phyloP scores from a whole-genome alignment of 805 yeast genomes.

The Spathaspora hagerdaliae region DNA sequence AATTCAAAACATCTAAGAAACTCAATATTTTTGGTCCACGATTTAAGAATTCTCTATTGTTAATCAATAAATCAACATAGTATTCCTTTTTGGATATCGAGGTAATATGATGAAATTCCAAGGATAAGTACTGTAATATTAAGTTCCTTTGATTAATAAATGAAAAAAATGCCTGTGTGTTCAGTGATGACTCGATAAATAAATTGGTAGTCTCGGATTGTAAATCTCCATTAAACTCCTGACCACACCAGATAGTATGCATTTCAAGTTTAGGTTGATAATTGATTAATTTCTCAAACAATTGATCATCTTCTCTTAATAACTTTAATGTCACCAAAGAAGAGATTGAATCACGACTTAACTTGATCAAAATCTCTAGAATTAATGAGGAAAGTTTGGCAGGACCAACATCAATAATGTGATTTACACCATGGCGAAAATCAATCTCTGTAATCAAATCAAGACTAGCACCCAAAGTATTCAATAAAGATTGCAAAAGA shows the following conservation, averaged over 20 bases:
- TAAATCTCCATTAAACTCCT: constrained; percentile 41
- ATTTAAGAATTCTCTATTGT: constrained; percentile 43
- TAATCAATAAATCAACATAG: constrained; percentile 52
- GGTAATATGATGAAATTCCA: constrained; percentile 66
- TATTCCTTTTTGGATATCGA: constrained; percentile 48
- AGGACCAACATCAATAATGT: constrained; percentile 48
- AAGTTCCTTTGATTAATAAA: constrained; percentile 60
- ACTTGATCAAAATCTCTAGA: constrained; percentile 58
- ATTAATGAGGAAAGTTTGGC: constrained; percentile 54
- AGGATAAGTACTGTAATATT: constrained; percentile 60
- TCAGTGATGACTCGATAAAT: constrained; percentile 28
- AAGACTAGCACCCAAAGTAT: constrained; percentile 46
- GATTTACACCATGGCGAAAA: constrained; percentile 25
- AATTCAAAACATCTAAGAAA: constrained; percentile 68
- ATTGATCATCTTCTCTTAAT: constrained; percentile 45
- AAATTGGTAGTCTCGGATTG: constrained; percentile 21
- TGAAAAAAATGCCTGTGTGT: constrained; percentile 53
- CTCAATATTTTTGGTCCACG: constrained; percentile 67
- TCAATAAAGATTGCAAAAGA: constrained; percentile 51
- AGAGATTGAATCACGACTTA: constrained; percentile 56
- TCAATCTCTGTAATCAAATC: constrained; percentile 35
- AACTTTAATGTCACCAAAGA: constrained; percentile 47
- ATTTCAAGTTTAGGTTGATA: constrained; percentile 53
- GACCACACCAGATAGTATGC: constrained; percentile 51
- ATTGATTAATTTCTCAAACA: constrained; percentile 49